These are phyloP conservation scores for Colletotrichum spaethianum DNA, from an alignment of 2,329 filamentous ascomycete genomes.

Conservation along the genomic window DNA sequence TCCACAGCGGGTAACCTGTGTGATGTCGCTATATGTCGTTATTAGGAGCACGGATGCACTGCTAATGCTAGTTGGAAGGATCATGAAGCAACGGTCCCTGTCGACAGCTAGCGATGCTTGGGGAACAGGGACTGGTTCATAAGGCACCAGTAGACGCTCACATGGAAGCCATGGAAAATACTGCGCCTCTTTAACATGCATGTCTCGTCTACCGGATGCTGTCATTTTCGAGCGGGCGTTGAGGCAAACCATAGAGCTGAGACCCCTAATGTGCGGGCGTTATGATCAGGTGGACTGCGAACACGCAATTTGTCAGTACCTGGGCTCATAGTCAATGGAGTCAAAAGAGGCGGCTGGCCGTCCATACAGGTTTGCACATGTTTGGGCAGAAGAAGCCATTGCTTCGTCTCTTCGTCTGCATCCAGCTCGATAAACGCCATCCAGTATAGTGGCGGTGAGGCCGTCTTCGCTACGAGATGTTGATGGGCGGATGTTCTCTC, in stretches of 20 bases:
- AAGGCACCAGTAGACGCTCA: slow-evolving; percentile 4
- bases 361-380: background rate
- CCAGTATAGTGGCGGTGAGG: slow-evolving; percentile 3
- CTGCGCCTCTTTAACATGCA: slow-evolving; percentile 21
- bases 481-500: background rate
- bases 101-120: slow-evolving; percentile 12
- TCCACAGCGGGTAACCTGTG: background rate
- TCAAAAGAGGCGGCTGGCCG: background rate
- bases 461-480: background rate
- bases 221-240: slow-evolving; percentile 23
- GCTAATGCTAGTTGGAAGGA: slow-evolving; percentile 25
- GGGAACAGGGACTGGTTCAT: slow-evolving; percentile 9
- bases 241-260: background rate
- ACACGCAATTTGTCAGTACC: background rate
- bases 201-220: slow-evolving; percentile 8
- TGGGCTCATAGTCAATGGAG: background rate
- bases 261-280: slow-evolving; percentile 14
- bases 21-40: background rate
- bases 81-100: slow-evolving; percentile 23
- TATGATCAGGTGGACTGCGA: slow-evolving; percentile 21
- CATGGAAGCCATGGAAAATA: slow-evolving; percentile 29
- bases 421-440: background rate
- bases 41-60: background rate
- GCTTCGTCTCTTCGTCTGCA: background rate
- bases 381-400: background rate